Evolutionary conservation across 2,329 filamentous ascomycete species (phyloP).

Genomic region (Penicillium sumatraense): DNA sequence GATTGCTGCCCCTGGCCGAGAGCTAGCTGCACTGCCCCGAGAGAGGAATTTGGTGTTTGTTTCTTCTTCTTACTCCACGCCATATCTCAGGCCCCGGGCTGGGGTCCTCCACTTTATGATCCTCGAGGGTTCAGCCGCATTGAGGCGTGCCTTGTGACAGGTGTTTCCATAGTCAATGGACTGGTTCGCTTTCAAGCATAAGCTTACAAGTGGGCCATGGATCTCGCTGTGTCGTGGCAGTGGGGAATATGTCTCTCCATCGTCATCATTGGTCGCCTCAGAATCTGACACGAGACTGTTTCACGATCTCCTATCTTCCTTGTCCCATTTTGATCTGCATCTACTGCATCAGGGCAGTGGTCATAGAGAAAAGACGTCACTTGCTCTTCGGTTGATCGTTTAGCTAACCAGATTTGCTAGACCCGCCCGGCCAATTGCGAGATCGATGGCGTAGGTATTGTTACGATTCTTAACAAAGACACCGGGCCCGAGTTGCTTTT

Average conservation of each 20-base stretch:
- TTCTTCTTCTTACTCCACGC: background rate
- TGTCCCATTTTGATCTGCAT: background rate
- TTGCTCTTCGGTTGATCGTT: background rate
- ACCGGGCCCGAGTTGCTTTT: constrained; percentile 57
- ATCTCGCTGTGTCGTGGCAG: background rate
- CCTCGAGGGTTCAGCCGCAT: background rate
- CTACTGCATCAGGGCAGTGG: background rate
- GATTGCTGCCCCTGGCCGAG: background rate
- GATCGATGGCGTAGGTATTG: constrained; percentile 62
- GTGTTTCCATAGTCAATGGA: background rate
- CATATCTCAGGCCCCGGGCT: background rate
- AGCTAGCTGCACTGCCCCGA: background rate
- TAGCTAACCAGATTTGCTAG: constrained; percentile 29
- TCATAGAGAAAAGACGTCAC: background rate
- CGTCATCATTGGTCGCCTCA: constrained; percentile 12
- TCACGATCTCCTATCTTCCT: background rate
- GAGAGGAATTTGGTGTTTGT: background rate
- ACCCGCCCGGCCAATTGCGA: constrained; percentile 57
- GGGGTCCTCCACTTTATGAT: background rate
- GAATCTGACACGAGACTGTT: constrained; percentile 1
- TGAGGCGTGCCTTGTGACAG: background rate
- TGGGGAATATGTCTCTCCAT: background rate
- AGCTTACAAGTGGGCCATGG: constrained; percentile 2
- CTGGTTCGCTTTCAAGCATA: background rate
- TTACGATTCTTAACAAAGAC: constrained; percentile 61